Conservation (phyloP, 2,329 filamentous ascomycete species). For the Ophiostoma angusticollis region DNA sequence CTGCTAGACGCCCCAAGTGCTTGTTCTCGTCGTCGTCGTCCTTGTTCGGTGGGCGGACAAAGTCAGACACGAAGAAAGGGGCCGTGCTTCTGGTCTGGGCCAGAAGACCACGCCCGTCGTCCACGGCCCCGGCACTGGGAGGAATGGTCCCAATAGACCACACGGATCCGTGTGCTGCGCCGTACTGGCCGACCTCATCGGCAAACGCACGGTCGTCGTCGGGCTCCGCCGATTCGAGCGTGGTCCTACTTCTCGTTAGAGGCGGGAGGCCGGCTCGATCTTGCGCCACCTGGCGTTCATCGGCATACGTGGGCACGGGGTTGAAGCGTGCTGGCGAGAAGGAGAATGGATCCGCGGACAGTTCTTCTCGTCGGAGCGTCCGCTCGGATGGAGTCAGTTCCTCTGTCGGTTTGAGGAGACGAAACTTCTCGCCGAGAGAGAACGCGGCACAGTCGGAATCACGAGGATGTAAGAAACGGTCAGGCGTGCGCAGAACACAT, state of each 20-base stretch:
- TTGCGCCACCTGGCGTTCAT: constrained; percentile 16
- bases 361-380: constrained; percentile 29
- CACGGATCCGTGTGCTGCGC: constrained; percentile 49
- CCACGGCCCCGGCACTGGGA: constrained; percentile 40
- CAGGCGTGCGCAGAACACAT: constrained; percentile 20
- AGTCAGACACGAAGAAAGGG: constrained; percentile 45
- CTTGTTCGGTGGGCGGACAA: constrained; percentile 27
- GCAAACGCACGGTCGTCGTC: constrained; percentile 3
- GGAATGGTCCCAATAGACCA: constrained; percentile 67
- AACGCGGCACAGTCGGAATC: constrained; percentile 16
- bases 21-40: constrained; percentile 47
- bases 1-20: constrained; percentile 62
- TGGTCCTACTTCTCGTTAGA: constrained; percentile 18
- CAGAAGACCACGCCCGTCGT: constrained; percentile 51
- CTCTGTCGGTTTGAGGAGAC: constrained; percentile 29
- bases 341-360: constrained; percentile 31
- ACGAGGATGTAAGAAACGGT: constrained; percentile 39
- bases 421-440: constrained; percentile 31
- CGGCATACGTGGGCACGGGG: constrained; percentile 15
- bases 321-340: constrained; percentile 19
- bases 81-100: constrained; percentile 62
- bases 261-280: constrained; percentile 19
- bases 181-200: background rate
- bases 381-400: constrained; percentile 32
- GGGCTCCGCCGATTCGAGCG: constrained; percentile 13